Base-by-base conservation (phyloP, 495 filamentous ascomycete species). In the Trichoderma erinaceum region DNA sequence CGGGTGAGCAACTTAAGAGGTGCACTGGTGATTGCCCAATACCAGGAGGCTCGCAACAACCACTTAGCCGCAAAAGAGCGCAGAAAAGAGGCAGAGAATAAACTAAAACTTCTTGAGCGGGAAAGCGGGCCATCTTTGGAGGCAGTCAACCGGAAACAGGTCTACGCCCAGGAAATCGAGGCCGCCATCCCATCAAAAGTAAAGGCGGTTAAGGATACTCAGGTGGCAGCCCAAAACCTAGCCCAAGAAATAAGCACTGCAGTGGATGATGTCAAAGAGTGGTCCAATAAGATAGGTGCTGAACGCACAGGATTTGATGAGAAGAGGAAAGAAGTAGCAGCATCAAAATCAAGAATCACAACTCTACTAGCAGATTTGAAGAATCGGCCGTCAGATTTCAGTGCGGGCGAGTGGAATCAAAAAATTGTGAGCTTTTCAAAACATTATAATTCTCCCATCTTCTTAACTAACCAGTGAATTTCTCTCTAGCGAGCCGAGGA, bases 61-160 rank as follows among this genome's bases (percentile, higher is more conserved):
- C 81, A 68, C 76, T 79, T 13, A 74, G 82, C 68, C 58, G 82
- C 72, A 21, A 87, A 87, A 72, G 68, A 76, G 35, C 79, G 72
- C 50, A 82, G 75, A 69, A 79, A 79, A 52, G 76, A 76, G 1
- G 80, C 86, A 0, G 72, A 83, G 46, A 71, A 69, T 12, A 84
- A 87, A 65, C 78, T 91, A 1, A 78, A 80, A 50, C 75, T 79
- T 27, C 77, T 97, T 18, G 76, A 90, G 71, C 63, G 78, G 0
- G 84, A 89, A 27, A 80, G 88, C 3, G 87, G 86, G 32, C 95
- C 95, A 66, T 83, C 87, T 0, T 71, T 96, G 66, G 71, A 82
- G 71, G 85, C 87, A 2, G 84, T 90, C 38, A 87, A 86, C 66
- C 74, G 73, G 16, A 96, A 94, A 75, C 77, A 89, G 69, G 74